Evolutionary conservation across 352 stramenopile species (phyloP), one percentile per base, ranked within the genome.

Genomic region (Phytophthora cryptogea): DNA sequence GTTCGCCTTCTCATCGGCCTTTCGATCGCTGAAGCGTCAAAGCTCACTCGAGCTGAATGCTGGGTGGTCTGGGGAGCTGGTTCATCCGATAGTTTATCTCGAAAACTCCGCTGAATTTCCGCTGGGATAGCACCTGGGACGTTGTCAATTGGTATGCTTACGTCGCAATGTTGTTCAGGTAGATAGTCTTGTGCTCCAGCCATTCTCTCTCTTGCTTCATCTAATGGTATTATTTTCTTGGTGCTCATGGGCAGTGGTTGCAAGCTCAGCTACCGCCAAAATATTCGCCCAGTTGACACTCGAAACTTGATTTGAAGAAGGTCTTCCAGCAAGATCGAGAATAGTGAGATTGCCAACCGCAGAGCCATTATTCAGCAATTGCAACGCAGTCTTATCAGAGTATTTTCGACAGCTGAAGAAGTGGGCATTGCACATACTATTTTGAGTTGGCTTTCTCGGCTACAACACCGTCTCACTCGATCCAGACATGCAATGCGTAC

Each of bases 301-400:
- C 5, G n/a, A 37, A 41, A 48, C 20, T 23, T 23, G 20, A 23
- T 23, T 23, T 23, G 20, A 23, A 23, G 20, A 23, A 23, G 20
- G 20, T 23, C 20, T 23, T 23, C 20, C 20, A 23, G 46, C 28
- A 31, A 27, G 16, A 64, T 48, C 41, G 33, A 50, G 41, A 66
- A 66, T 60, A 66, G 41, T 17, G 20, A 23, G 20, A 23, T 31
- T 47, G 30, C 4, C 36, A 23, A 32, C 16, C 5, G 13, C 9
- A 79, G 68, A 31, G 64, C 68, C n/a, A 52, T 20, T 37, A 83
- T 64, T 9, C 52, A 39, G 2, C 20, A 52, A 9, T 20, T 40
- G 28, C 27, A 50, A 2, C 17, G 3, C n/a, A 33, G 31, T 55
- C 44, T 56, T 50, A 44, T 63, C 27, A 11, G 16, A 14, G 40